Percentiles rank a stretch among this genome's conserved stretches.
Conservation (phyloP, 257 asterid genomes). For the Solanum clarkiae region DNA sequence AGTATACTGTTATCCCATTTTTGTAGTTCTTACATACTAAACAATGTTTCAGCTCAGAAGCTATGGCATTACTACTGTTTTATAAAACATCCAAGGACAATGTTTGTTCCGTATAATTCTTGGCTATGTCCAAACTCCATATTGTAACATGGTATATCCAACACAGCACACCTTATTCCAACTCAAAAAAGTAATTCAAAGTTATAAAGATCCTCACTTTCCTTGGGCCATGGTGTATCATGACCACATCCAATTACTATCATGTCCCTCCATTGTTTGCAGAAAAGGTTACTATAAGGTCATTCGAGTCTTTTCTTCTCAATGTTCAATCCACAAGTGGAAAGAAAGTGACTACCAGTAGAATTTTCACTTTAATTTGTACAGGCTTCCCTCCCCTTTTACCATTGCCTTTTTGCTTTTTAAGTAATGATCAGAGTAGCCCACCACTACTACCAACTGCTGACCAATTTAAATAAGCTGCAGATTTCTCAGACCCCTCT, state of each 20-base stretch:
- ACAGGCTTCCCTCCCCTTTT: conserved; percentile 60
- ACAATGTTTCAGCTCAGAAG: not conserved
- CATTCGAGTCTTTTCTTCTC: not conserved
- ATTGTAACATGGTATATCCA: not conserved
- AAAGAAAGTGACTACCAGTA: conserved; percentile 23
- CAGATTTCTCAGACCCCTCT: conserved; percentile 18
- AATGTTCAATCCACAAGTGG: not conserved
- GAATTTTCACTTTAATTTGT: conserved; percentile 52
- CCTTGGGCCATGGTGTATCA: not conserved
- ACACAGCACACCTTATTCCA: not conserved
- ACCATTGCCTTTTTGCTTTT: conserved; percentile 32
- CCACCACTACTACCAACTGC: conserved; percentile 31
- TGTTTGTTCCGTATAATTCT: not conserved
- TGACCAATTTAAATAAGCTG: conserved; percentile 45
- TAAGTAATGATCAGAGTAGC: conserved; percentile 44
- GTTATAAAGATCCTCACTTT: not conserved
- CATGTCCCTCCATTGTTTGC: not conserved
- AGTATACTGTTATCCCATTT: not conserved
- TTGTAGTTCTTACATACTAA: not conserved
- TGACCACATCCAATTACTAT: not conserved
- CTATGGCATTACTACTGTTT: not conserved
- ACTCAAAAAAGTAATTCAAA: not conserved
- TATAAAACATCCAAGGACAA: not conserved
- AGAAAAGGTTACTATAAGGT: not conserved
- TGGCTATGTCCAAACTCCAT: not conserved